Base-by-base conservation (phyloP, 1,139 yeast species). In the Yamadazyma siamensis region DNA sequence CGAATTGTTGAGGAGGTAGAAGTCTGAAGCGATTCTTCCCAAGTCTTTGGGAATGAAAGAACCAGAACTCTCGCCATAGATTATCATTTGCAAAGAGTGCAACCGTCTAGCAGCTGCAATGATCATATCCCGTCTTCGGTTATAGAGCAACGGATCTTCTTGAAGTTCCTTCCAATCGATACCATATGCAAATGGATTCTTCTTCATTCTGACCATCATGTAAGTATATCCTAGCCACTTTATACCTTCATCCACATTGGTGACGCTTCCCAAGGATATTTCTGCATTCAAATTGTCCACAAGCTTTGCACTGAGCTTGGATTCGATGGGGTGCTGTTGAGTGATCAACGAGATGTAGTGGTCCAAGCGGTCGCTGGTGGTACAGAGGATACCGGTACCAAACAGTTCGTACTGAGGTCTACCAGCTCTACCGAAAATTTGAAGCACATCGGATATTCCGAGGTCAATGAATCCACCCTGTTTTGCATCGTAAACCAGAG, bases 391-490 rank as follows among this genome's bases (percentile, higher is more conserved):
- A 64, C 97, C 97, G 2, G 91, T 85, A 66, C 98, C 99, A 51
- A 74, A 82, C 35, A 76, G 77, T 48, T 94, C 96, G 58, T 78
- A 94, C 46, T 94, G 98, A 0, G 99, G 99, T 61, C 99, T 79
- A 61, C 99, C 99, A 23, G 98, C 98, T 65, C 99, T 85, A 46
- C 99, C 99, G 62, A 94, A 91, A 47, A 94, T 94, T 61, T 94
- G 99, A 39, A 94, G 83, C 21, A 94, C 96, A 60, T 94, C 99
- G 0, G 96, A 84, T 13, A 94, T 89, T 2, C 97, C 96, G 33
- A 94, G 67, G 51, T 94, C 98, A 3, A 82, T 78, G 54, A 80
- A 87, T 0, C 97, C 96, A 68, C 98, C 98, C 35, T 83, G 85
- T 50, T 89, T 87, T 0, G 98, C 76, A 55, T 94, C 95, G 52